Evolutionary conservation across 768 basidiomycete genomes (phyloP), one percentile per base, ranked within the genome.

Genomic region (Leccinum subgranulosum): DNA sequence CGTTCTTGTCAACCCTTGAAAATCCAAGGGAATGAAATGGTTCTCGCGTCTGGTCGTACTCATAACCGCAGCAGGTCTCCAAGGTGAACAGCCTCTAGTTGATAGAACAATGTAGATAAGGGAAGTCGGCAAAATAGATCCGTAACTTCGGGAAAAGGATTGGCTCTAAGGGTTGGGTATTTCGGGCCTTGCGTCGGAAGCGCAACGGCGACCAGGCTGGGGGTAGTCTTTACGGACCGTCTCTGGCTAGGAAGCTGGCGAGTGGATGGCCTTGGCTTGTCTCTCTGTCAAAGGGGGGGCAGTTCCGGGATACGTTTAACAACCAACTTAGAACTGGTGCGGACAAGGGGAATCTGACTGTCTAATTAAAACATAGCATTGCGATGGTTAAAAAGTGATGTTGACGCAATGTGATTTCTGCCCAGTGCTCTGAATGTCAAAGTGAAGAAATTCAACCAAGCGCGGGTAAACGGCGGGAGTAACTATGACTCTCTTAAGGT

Each of bases 351-450:
- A 85, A 86, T 85, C 84, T 83, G 85, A 85, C 84, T 85, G 84
- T 85, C 83, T 85, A 85, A 86, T 85, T 85, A 85, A 85, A 85
- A 85, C 84, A 85, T 83, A 86, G 85, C 84, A 85, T 85, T 85
- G 83, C 78, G 81, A 84, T 83, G 82, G 81, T 77, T 82, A 79
- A 75, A 84, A 84, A 83, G 83, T 82, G 84, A 81, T 84, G 84
- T 85, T 84, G 84, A 85, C 83, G 76, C 83, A 84, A 85, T 85
- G 84, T 85, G 84, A 85, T 85, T 85, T 85, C 85, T 85, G 84
- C 84, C 84, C 84, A 85, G 84, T 84, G 83, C 84, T 84, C 83
- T 84, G 84, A 86, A 85, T 86, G 84, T 85, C 83, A 85, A 84
- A 82, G 84, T 84, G 84, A 84, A 85, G 84, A 84, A 84, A 84